Evolutionary conservation across 345 rosid genomes (phyloP).

Genomic region (Syzygium grande): DNA sequence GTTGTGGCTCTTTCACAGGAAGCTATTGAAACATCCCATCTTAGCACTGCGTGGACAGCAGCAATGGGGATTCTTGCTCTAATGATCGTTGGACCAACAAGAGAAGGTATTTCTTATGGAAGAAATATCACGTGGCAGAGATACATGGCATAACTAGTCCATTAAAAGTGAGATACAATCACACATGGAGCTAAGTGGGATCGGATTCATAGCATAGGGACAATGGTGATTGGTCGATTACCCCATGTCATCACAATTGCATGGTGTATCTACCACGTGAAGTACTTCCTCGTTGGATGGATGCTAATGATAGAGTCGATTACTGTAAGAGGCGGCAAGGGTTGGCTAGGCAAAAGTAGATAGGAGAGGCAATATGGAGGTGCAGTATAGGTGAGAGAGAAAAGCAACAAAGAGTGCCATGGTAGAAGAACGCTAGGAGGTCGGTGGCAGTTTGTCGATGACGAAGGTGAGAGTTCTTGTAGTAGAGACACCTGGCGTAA

Average conservation of each 20-base stretch:
- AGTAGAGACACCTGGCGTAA: fast-evolving
- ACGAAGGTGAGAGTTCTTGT: no score
- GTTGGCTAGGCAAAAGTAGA: background rate
- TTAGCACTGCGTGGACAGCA: background rate
- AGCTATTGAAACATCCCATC: background rate
- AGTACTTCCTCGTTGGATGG: background rate
- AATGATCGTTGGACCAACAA: background rate
- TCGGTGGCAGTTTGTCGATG: no score
- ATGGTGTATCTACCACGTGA: background rate
- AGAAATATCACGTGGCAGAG: background rate
- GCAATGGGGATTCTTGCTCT: background rate
- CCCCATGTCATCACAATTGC: background rate
- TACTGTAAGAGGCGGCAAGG: background rate
- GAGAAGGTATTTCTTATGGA: background rate
- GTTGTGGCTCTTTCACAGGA: background rate
- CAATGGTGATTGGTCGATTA: background rate
- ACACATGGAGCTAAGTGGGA: fast-evolving
- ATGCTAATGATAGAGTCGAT: background rate
- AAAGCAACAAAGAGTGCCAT: background rate
- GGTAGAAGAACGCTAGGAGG: no score
- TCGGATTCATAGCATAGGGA: background rate
- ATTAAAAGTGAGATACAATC: background rate
- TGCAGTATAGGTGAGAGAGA: background rate
- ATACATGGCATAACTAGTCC: fast-evolving
- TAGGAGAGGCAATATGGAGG: background rate